Conservation (phyloP, 2,329 filamentous ascomycete species). For the Aspergillus clavatus region DNA sequence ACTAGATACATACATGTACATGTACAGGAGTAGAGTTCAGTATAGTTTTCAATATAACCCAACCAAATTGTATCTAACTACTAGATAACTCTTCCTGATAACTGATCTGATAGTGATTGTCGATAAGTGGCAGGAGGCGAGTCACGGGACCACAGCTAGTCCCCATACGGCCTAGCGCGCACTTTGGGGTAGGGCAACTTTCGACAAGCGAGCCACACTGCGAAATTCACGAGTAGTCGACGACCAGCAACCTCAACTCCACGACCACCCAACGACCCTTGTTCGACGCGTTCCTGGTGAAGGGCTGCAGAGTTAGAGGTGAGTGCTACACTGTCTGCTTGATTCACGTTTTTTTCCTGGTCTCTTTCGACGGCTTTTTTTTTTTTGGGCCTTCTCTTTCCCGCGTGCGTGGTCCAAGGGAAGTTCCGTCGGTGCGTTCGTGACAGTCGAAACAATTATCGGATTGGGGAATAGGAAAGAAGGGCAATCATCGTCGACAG, state of each 20-base stretch:
- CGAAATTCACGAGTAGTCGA: slow-evolving; percentile 40
- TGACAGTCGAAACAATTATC: slow-evolving; percentile 6
- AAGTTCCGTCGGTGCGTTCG: slow-evolving; percentile 15
- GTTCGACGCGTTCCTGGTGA: slow-evolving; percentile 42
- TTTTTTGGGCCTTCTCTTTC: too few relatives aligned
- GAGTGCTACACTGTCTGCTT: slow-evolving; percentile 26
- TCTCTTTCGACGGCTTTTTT: slow-evolving; percentile 18
- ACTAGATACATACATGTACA: too few relatives aligned
- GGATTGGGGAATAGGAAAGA: too few relatives aligned
- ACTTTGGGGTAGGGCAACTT: slow-evolving; percentile 38
- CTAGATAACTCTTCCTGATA: too few relatives aligned
- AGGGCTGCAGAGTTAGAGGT: slow-evolving; percentile 44
- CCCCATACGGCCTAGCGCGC: slow-evolving; percentile 25
- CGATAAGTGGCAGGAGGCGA: too few relatives aligned
- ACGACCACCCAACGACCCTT: slow-evolving; percentile 39
- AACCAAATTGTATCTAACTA: too few relatives aligned
- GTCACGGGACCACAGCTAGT: slow-evolving; percentile 25
- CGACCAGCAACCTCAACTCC: slow-evolving; percentile 37
- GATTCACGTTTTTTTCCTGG: slow-evolving; percentile 9
- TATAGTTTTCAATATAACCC: too few relatives aligned
- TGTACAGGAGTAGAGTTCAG: too few relatives aligned
- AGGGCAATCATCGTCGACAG: too few relatives aligned
- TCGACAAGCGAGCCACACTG: slow-evolving; percentile 43
- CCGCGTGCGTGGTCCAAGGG: too few relatives aligned
- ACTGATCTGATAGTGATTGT: too few relatives aligned